Evolutionary conservation across 2,329 filamentous ascomycete genomes (phyloP), one percentile per base, ranked within the genome.

Genomic region (Aspergillus sp.): DNA sequence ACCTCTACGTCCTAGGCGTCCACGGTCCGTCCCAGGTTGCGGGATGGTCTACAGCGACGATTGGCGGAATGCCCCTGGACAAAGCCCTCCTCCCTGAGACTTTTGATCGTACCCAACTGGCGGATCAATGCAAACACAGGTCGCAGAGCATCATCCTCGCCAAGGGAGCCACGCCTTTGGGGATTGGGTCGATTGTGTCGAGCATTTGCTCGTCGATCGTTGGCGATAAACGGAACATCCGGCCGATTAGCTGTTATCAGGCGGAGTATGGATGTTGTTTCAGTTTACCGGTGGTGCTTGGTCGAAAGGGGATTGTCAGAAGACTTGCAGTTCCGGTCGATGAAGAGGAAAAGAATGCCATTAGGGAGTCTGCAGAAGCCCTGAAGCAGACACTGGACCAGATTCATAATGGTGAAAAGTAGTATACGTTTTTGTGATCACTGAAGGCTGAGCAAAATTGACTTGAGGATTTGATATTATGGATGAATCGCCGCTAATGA

Each of bases 121-220:
- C 71, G 1, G 58, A 64, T 6, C 72, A 79, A 41, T 80, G 78
- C 49, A 76, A 72, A 40, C 66, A 74, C n/a, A 78, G 75, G 34
- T 75, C 78, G 0, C 71, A 75, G 7, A 70, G 66, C 11, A 80
- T 82, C 55, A 75, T 81, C 43, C 67, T 71, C 17, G 71, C 73
- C 10, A 82, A 82, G 63, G 79, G 79, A 1, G 74, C 77, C 23
- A 81, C 76, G 0, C 71, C 77, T 0, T 81, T 76, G 57, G 80
- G 80, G 10, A 78, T 81, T 43, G 78, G 74, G 7, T 75, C 77
- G 23, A 70, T 79, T 3, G 71, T 78, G 2, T 70, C 74, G 2
- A 74, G 69, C 40, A 77, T 82, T 50, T 81, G 79, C 64, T 72
- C 75, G 52, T 77, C 78, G 11, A 78, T 82, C 13, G 61, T 81